Base-by-base conservation (phyloP, 441 rosid genomes). In the Erysimum pusillum region DNA sequence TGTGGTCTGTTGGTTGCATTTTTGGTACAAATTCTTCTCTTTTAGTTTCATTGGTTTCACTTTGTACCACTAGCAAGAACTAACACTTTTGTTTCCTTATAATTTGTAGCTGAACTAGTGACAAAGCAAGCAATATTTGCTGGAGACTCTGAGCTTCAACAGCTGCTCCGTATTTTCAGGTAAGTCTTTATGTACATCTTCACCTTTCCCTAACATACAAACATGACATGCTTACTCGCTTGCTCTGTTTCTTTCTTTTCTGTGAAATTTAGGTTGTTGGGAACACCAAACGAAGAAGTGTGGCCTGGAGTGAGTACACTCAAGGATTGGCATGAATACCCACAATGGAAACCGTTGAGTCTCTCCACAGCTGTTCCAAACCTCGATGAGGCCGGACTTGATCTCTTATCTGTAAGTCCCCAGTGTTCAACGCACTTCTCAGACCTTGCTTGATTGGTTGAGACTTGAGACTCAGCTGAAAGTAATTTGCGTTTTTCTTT, bases 251-350 rank as follows among this genome's bases (percentile, higher is more conserved):
- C 5, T 15, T 42, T 48, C 63, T 2, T 32, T 14, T 25, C 42
- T 39, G 18, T 22, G 73, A 35, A 49, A 7, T 75, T 64, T 83
- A 94, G 99, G 88, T 83, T 94, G 81, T 72, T 96, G 70, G 98
- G 99, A 54, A 96, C 98, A 68, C 99, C 99, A 61, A 90, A 94
- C 80, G 98, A 96, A 72, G 31, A 85, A 77, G 75, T 92, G 63
- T 96, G 99, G 98, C 98, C 99, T 1, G 99, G 98, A 73, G 98
- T 96, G 28, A 88, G 98, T 88, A 82, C 65, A 64, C 87, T 92
- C 77, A 79, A 87, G 84, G 91, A 92, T 85, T 96, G 99, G 99
- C 99, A 96, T 45, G 99, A 91, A 78, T 96, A 96, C 83, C 98
- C 99, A 1, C 95, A 92, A 28, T 96, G 99, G 98, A 94, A 80